Evolutionary conservation across 2,329 filamentous ascomycete genomes (phyloP), one percentile per base, ranked within the genome.

Genomic region (Coleophoma crateriformis): DNA sequence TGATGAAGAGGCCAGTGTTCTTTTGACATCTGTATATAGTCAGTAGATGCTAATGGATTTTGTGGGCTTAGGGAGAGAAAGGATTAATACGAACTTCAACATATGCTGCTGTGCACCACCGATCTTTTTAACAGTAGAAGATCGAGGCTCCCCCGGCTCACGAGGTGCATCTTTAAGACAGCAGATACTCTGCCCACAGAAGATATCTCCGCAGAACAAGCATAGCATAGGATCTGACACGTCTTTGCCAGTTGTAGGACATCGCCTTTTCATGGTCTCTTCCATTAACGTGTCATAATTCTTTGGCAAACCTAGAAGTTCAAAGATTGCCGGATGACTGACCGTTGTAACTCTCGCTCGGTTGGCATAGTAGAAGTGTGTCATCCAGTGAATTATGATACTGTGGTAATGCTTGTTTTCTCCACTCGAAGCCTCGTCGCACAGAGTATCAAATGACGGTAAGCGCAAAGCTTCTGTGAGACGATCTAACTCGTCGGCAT

Each of bases 151-250:
- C 62, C 14, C 64, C 65, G 38, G 60, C 67, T 57, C 52, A 27
- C 27, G 27, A 27, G 27, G 27, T 27, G 27, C 27, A 27, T 82
- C 75, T 59, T 83, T 84, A 63, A 88, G 82, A 66, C 94, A 99
- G 71, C 94, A 99, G 43, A 91, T 86, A 42, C 87, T 90, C 72
- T 99, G 94, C 10, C 87, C 90, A 69, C 94, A 99, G 68, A 96
- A 92, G 38, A 99, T 89, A n/a, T 91, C 90, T 33, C 94, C 92
- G 64, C 94, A 99, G 71, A 96, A 90, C 37, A 99, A 78, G 64
- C 94, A 99, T 35, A 99, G 81, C 56, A 87, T 88, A 0, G 94
- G 90, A 67, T 99, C 95, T 2, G 85, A 86, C 46, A 99, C 73
- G 59, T 96, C 92, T 65, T 94, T 95, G 56, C 90, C 90, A 1